phyloP scores from a whole-genome alignment of 2,329 filamentous ascomycete genomes.

The Fusarium tjaetaba region DNA sequence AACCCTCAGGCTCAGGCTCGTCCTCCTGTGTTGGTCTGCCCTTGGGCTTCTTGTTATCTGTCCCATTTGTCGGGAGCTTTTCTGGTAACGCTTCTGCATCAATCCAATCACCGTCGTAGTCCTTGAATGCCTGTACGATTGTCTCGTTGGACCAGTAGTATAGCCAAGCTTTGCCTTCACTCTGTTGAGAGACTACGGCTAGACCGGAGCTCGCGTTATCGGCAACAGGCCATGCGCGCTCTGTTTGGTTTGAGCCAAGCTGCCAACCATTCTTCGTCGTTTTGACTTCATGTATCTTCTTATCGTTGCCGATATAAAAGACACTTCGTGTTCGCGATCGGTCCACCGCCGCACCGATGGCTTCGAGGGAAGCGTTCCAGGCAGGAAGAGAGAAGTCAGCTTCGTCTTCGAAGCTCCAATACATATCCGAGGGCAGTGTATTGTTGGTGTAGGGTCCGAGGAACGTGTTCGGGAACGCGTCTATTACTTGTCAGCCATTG shows the following conservation, averaged over 20 bases:
- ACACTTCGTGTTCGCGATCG: neutral
- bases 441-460: neutral
- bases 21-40: neutral
- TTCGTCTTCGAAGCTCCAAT: neutral
- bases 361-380: neutral
- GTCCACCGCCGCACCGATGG: neutral
- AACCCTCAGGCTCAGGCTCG: neutral
- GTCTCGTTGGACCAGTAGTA: constrained; percentile 16
- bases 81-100: neutral
- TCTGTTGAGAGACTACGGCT: neutral
- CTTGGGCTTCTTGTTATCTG: neutral
- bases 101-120: neutral
- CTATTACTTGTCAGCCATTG: neutral
- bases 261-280: neutral
- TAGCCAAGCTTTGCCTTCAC: neutral
- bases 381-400: neutral
- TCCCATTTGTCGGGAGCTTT: neutral
- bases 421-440: neutral
- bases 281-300: neutral
- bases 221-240: neutral
- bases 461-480: neutral
- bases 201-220: neutral
- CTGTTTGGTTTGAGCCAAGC: neutral
- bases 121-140: neutral
- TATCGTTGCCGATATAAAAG: constrained; percentile 1